Evolutionary conservation across 768 basidiomycete genomes (phyloP), one percentile per base, ranked within the genome.

Genomic region (Pleurotus ostreatus): DNA sequence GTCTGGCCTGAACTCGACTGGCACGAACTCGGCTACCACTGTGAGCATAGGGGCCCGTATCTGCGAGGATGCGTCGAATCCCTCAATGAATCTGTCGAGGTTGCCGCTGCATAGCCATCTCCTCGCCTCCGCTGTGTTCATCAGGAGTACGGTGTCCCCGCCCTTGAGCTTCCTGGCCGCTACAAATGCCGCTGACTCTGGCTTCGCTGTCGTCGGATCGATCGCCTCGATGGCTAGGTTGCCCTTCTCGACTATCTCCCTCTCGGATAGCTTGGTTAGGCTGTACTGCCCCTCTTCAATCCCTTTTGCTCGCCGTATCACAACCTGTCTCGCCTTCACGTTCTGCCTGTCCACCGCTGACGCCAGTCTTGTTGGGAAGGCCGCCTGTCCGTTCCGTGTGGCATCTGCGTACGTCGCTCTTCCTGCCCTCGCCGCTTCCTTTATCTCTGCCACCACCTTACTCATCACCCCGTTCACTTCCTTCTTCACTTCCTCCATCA

Each of bases 1-100:
- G 18, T 25, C 41, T 0, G 61, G 58, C 44, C 59, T 49, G 47
- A 65, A 63, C 0, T 56, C 23, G 0, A 61, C 54, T 0, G 69
- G 66, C 1, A 72, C 63, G 34, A 57, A 66, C 30, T 65, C 60
- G 4, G 60, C 64, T 0, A 70, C 46, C 2, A 61, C 51, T 2
- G 23, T 23, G 23, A 23, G 23, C 23, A 23, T 23, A 1, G 23
- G 23, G 23, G 23, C 23, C 5, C 4, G 46, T 25, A 55, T 46
- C n/a, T 25, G 34, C 1, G 57, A 59, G 49, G 26, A 55, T 15
- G 59, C 59, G 23, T 61, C 62, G 16, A 60, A 57, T 2, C 46
- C 44, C 1, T 34, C 48, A 2, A 59, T 59, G 44, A 67, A 63
- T 0, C n/a, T 7, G 1, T 48, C 18, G 23, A 61, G 55, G 2